Evolutionary conservation across 2,329 filamentous ascomycete genomes (phyloP).

Genomic region (Aspergillus terreus): DNA sequence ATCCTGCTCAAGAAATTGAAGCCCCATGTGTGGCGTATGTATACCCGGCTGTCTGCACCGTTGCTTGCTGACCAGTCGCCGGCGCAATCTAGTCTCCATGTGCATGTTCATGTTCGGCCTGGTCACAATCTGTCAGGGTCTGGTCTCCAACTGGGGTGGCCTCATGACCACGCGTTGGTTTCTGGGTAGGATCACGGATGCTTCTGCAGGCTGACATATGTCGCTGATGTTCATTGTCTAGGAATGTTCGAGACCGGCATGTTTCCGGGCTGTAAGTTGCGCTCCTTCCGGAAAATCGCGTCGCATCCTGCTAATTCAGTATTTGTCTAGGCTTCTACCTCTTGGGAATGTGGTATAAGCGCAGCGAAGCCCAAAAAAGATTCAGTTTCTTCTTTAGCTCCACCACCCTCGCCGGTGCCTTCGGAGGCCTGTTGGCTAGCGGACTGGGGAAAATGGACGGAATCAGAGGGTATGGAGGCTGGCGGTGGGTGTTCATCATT

Average conservation of each 20-base stretch:
- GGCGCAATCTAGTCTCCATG: conserved; percentile 50
- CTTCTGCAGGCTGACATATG: too few species aligned
- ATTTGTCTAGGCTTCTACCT: conserved; percentile 51
- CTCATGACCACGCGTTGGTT: conserved; percentile 81
- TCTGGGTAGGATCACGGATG: conserved; percentile 48
- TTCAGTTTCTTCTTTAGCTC: conserved; percentile 92
- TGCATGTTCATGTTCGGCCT: conserved; percentile 87
- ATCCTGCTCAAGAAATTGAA: conserved; percentile 66
- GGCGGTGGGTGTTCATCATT: conserved; percentile 55
- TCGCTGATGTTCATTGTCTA: conserved; percentile 7
- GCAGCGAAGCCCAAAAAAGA: conserved; percentile 82
- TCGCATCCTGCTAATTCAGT: not conserved
- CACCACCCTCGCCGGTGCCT: conserved; percentile 59
- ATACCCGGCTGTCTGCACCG: not conserved
- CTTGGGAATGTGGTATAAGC: conserved; percentile 79
- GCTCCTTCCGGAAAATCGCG: conserved; percentile 10
- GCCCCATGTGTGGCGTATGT: conserved; percentile 62
- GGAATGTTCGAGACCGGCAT: conserved; percentile 71
- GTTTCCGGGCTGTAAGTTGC: conserved; percentile 57
- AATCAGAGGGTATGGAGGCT: conserved; percentile 53
- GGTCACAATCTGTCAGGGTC: conserved; percentile 69
- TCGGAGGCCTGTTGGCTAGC: conserved; percentile 59
- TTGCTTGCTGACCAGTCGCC: not conserved
- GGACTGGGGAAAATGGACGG: conserved; percentile 59
- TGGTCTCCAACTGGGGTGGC: conserved; percentile 73